These are phyloP conservation scores for Fusarium setosum DNA, from an alignment of 2,329 filamentous ascomycete genomes.

Conservation along the genomic window DNA sequence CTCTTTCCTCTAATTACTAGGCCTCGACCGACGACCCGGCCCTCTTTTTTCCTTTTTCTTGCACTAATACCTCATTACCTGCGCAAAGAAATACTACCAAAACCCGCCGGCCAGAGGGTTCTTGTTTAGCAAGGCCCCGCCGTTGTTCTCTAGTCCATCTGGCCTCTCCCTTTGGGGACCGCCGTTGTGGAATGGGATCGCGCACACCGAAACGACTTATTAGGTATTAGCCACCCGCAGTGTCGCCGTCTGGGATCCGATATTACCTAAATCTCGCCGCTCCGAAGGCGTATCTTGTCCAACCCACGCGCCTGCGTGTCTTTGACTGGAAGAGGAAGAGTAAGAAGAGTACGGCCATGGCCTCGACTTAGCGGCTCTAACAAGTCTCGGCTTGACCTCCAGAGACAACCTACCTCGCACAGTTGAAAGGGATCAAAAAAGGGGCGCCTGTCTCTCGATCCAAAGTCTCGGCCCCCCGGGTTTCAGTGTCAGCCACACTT, in stretches of 20 bases:
- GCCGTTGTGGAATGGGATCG: slow-evolving; percentile 38
- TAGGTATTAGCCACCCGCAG: slow-evolving; percentile 28
- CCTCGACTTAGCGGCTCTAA: slow-evolving; percentile 13
- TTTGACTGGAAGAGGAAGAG: no score
- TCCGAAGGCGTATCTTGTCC: slow-evolving; percentile 11
- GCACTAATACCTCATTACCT: background rate
- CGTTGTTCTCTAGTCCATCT: slow-evolving; percentile 16
- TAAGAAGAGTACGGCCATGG: background rate
- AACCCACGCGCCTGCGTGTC: background rate
- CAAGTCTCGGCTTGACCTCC: background rate
- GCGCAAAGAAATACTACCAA: slow-evolving; percentile 11
- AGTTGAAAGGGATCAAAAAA: background rate
- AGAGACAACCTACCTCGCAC: slow-evolving; percentile 1
- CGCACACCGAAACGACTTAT: slow-evolving; percentile 27
- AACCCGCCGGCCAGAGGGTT: slow-evolving; percentile 20
- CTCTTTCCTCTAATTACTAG: no score
- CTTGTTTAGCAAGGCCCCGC: slow-evolving; percentile 21
- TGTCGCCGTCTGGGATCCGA: slow-evolving; percentile 17
- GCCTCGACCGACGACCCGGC: slow-evolving; percentile 18
- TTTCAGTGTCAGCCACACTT: slow-evolving; percentile 20
- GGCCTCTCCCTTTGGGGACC: slow-evolving; percentile 14
- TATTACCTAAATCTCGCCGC: slow-evolving; percentile 36
- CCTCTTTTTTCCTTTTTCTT: slow-evolving; percentile 18
- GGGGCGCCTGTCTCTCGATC: slow-evolving; percentile 8
- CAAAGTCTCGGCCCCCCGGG: slow-evolving; percentile 10